These are phyloP conservation scores for Nectriaceae sp. DNA, from an alignment of 2,329 filamentous ascomycete genomes.

Conservation along the genomic window DNA sequence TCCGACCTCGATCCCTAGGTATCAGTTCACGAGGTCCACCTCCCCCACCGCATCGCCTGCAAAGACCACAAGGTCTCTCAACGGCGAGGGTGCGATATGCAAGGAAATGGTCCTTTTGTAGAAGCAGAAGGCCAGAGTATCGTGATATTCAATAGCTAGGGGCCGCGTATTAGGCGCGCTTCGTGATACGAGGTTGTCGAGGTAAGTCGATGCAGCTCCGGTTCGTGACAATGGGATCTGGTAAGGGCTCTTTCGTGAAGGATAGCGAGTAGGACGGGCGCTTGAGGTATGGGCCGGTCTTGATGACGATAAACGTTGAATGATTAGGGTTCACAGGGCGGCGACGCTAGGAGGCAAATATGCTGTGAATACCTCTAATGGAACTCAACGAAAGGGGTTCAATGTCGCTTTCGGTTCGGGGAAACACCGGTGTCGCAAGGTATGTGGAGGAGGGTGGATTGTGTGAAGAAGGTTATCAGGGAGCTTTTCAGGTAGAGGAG, in stretches of 20 bases:
- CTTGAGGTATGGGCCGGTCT: neutral
- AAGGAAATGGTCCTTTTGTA: conserved; percentile 12
- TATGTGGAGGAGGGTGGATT: neutral
- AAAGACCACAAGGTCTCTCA: conserved; percentile 25
- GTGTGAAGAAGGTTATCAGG: neutral
- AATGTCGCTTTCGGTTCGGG: conserved; percentile 4
- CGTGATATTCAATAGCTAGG: neutral
- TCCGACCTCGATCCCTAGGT: conserved; percentile 36
- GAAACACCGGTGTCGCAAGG: conserved; percentile 15
- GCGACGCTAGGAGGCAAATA: too few species aligned
- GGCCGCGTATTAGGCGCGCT: neutral
- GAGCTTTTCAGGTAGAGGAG: neutral
- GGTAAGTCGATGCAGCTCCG: conserved; percentile 13
- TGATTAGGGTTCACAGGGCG: neutral
- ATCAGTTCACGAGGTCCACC: conserved; percentile 41
- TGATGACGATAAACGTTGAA: neutral
- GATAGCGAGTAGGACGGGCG: too few species aligned
- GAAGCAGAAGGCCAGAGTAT: neutral
- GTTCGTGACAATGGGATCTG: conserved; percentile 7
- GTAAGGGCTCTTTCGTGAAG: neutral
- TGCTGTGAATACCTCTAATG: neutral
- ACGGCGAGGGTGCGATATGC: conserved; percentile 20
- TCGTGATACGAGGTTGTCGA: conserved; percentile 1
- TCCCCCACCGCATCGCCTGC: conserved; percentile 49
- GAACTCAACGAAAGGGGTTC: neutral